Base-by-base conservation (phyloP, 2,329 filamentous ascomycete species). In the Apiospora koreana region DNA sequence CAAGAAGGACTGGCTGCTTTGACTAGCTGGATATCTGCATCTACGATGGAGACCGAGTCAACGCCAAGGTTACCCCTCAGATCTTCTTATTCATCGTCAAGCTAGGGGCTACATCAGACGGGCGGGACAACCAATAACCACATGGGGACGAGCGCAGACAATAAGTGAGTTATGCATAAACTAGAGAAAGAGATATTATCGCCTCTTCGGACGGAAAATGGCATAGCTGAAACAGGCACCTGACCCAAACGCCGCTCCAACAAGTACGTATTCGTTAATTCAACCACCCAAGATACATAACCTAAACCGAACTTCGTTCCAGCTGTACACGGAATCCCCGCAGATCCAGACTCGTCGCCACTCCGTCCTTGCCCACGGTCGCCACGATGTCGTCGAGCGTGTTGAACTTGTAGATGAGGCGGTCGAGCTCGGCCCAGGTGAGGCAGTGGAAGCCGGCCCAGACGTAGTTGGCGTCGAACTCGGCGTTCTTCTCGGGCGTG, bases 271-370 rank as follows among this genome's bases (percentile, higher is more conserved):
- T 43, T 43, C 6, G 41, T 42, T 42, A n/a, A n/a, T 35, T 35
- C 4, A 35, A 35, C 8, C 3, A 35, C 35, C 35, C 35, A 35
- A 35, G 35, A 35, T n/a, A n/a, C n/a, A n/a, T 35, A 35, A 35
- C 3, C 35, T 35, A 35, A 35, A 35, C 35, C 35, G 8, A 8
- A 35, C 41, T 16, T n/a, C 50, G 50, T 35, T 28, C 42, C 62
- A 65, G 23, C 62, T 41, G n/a, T 35, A 67, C 65, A 8, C 65
- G 42, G 28, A 67, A 67, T 9, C 65, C 65, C 65, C 65, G 43
- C 45, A 67, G 43, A 28, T 67, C n/a, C 25, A 67, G n/a, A 42
- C 65, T 18, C 25, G n/a, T 35, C 16, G 42, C 25, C 16, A 35
- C 31, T 25, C 65, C 42, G 31, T 67, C 65, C 28, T 50, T 43